Percentiles rank a stretch among this genome's conserved stretches.
phyloP scores from a whole-genome alignment of 192 early-diverging fungal genomes.

The Entomortierella lignicola region DNA sequence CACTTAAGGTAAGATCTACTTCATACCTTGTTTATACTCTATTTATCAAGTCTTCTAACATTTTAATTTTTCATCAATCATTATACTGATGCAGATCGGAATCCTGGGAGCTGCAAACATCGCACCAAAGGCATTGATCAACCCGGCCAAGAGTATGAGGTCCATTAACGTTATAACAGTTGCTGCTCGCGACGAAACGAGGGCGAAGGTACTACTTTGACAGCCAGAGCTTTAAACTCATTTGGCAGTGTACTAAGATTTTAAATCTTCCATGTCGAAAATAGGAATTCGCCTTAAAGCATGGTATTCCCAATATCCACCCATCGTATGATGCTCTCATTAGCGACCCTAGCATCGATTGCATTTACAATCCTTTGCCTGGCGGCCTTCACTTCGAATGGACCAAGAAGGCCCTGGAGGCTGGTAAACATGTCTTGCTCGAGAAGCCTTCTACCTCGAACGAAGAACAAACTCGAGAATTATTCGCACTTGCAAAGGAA shows the following conservation, averaged over 20 bases:
- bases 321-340: slow-evolving; percentile 62
- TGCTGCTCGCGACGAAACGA: slow-evolving; percentile 59
- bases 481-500: slow-evolving; percentile 39
- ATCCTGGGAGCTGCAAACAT: slow-evolving; percentile 65
- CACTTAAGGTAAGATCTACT: no score
- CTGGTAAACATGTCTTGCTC: slow-evolving; percentile 70
- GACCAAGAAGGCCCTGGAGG: slow-evolving; percentile 58
- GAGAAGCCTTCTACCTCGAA: slow-evolving; percentile 59
- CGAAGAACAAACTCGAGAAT: slow-evolving; percentile 33
- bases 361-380: slow-evolving; percentile 68
- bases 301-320: slow-evolving; percentile 61
- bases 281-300: slow-evolving; percentile 53
- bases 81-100: slow-evolving; percentile 55
- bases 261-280: slow-evolving; percentile 10
- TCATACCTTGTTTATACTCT: no score
- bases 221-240: not conserved
- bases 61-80: no score
- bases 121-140: slow-evolving; percentile 52
- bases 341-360: slow-evolving; percentile 58
- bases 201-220: slow-evolving; percentile 29
- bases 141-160: slow-evolving; percentile 50
- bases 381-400: slow-evolving; percentile 63
- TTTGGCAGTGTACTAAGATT: no score
- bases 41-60: not conserved
- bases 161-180: slow-evolving; percentile 56